phyloP scores from a whole-genome alignment of 768 basidiomycete genomes.

The Pholiota conissans region DNA sequence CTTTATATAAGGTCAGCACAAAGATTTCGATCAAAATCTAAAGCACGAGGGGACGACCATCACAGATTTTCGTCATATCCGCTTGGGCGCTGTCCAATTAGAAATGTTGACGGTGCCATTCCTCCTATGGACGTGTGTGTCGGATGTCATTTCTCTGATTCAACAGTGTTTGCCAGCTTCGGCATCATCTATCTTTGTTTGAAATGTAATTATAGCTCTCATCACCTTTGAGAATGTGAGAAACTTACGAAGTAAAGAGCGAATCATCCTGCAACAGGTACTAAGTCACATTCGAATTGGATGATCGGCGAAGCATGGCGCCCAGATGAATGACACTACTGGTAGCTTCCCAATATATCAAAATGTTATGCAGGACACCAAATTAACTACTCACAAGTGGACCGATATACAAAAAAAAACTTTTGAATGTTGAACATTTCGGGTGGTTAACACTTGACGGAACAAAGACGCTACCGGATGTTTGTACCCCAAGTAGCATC shows the following conservation, averaged over 20 bases:
- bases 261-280: background rate
- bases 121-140: background rate
- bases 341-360: too few relatives aligned
- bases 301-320: background rate
- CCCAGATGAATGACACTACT: too few relatives aligned
- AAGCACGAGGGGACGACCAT: background rate
- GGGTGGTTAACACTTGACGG: background rate
- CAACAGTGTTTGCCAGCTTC: background rate
- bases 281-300: background rate
- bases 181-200: background rate
- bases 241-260: background rate
- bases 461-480: background rate
- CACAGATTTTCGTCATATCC: background rate
- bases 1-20: conserved; percentile 7
- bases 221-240: background rate
- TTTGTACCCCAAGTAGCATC: background rate
- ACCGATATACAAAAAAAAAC: too few relatives aligned
- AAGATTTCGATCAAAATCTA: background rate
- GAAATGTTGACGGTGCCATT: background rate
- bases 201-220: background rate
- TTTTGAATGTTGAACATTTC: too few relatives aligned
- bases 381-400: too few relatives aligned
- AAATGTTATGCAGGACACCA: too few relatives aligned
- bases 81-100: conserved; percentile 2
- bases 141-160: conserved; percentile 3